Base-by-base conservation (phyloP, 2,329 filamentous ascomycete genomes). In the Stenocarpella maydis region DNA sequence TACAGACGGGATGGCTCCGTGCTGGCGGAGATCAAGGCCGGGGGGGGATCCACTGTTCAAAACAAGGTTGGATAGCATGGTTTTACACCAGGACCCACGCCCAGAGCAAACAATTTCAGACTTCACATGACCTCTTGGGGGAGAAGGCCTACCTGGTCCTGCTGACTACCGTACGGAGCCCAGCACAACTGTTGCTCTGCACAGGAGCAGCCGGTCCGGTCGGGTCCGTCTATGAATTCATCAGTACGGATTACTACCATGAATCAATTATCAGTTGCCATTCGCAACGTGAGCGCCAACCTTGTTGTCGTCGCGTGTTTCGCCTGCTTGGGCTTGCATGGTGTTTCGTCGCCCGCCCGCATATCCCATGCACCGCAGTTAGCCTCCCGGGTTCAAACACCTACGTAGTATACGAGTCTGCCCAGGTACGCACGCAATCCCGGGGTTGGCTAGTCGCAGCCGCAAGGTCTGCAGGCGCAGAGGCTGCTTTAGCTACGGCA, bases 101-200 rank as follows among this genome's bases (percentile, higher is more conserved):
- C 43, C 37, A 49, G 26, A 37, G 58, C 58, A 37, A 63, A 49
- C 58, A 63, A 43, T 63, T 63, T 63, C 58, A 49, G 58, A 63
- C 41, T 63, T 63, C 58, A 63, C 43, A 49, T 37, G 58, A 19
- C 28, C 58, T 49, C 34, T 24, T 24, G 17, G 49, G 8, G n/a
- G 28, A 31, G 14, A 28, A 54, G 3, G 14, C 14, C 4, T 15
- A 50, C n/a, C n/a, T n/a, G n/a, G n/a, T n/a, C n/a, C 34, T 37
- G 34, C 34, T 37, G 34, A 31, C 8, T 31, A 31, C 31, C 8
- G 8, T 31, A 8, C 31, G n/a, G n/a, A n/a, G n/a, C n/a, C n/a
- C n/a, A n/a, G n/a, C n/a, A n/a, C n/a, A n/a, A n/a, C n/a, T 15
- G 28, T 10, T 41, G 15, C 53, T 34, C 47, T 34, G 34, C 41